Evolutionary conservation across 768 basidiomycete species (phyloP), one percentile per base, ranked within the genome.

Genomic region (Tephrocybe sp.): DNA sequence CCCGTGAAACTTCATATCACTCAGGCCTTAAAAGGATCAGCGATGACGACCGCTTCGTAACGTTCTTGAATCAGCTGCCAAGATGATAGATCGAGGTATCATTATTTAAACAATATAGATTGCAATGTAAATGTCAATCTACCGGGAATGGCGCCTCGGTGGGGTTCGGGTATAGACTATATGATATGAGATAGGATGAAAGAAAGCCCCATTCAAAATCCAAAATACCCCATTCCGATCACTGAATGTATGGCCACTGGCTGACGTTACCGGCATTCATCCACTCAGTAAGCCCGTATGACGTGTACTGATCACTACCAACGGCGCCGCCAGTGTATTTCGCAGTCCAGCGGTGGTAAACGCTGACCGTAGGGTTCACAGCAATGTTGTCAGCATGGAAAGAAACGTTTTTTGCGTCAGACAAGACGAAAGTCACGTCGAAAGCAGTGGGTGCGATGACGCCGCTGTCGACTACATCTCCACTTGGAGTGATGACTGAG

Each of bases 181-280:
- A n/a, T n/a, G n/a, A n/a, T n/a, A n/a, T n/a, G n/a, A n/a, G n/a
- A n/a, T n/a, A n/a, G n/a, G n/a, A n/a, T n/a, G n/a, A n/a, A n/a
- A n/a, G n/a, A n/a, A n/a, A n/a, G n/a, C n/a, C n/a, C n/a, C n/a
- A n/a, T n/a, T n/a, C n/a, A n/a, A n/a, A n/a, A n/a, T n/a, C n/a
- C n/a, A n/a, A n/a, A n/a, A n/a, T n/a, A n/a, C n/a, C n/a, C n/a
- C n/a, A n/a, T n/a, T n/a, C 41, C 67, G 89, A 13, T 50, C 79
- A 39, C 43, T 69, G 4, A 55, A 74, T 42, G 7, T 16, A 18
- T 6, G 31, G 25, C 51, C 47, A 56, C 13, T 56, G 54, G 24
- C 51, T 49, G 25, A 49, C 9, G 24, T 45, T 49, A 16, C 46
- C 54, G 15, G 51, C 31, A 30, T 56, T 56, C 51, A 56, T 56